Conservation (phyloP, 2,329 filamentous ascomycete genomes). For the Alternaria longipes region DNA sequence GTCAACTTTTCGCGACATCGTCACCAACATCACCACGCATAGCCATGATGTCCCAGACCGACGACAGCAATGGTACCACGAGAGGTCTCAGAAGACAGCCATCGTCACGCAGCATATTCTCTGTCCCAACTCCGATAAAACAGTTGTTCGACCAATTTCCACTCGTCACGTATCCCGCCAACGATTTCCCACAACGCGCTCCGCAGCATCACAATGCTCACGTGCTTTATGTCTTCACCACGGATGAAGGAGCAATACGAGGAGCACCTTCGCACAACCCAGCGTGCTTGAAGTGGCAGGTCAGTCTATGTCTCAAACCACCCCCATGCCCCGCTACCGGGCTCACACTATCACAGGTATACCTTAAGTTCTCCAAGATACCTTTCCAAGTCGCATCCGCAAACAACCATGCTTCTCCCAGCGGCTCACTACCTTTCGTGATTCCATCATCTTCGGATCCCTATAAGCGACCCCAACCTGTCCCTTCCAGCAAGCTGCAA, state of each 20-base stretch:
- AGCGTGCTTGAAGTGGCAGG: conserved; percentile 95
- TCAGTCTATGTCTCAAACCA: conserved; percentile 52
- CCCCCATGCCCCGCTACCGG: conserved; percentile 2
- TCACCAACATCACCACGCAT: conserved; percentile 20
- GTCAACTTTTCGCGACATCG: conserved; percentile 34
- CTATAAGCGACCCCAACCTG: conserved; percentile 51
- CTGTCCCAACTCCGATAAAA: conserved; percentile 78
- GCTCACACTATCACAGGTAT: conserved; percentile 67
- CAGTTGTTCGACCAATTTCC: conserved; percentile 86
- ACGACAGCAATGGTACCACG: conserved; percentile 15
- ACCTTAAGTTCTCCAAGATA: conserved; percentile 79
- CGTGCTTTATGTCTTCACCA: conserved; percentile 80
- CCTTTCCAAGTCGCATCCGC: conserved; percentile 74
- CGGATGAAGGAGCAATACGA: conserved; percentile 66
- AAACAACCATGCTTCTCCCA: conserved; percentile 92
- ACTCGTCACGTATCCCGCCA: conserved; percentile 76
- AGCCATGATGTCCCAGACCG: conserved; percentile 33
- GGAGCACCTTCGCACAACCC: conserved; percentile 87
- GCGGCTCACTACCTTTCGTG: conserved; percentile 87
- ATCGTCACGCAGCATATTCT: conserved; percentile 46
- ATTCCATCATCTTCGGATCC: conserved; percentile 60
- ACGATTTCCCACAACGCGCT: conserved; percentile 74
- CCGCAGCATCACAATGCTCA: conserved; percentile 59
- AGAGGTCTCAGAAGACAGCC: conserved; percentile 12
- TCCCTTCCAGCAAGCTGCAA: conserved; percentile 72